Evolutionary conservation across 495 filamentous ascomycete species (phyloP).

Genomic region (Tirmania nivea): DNA sequence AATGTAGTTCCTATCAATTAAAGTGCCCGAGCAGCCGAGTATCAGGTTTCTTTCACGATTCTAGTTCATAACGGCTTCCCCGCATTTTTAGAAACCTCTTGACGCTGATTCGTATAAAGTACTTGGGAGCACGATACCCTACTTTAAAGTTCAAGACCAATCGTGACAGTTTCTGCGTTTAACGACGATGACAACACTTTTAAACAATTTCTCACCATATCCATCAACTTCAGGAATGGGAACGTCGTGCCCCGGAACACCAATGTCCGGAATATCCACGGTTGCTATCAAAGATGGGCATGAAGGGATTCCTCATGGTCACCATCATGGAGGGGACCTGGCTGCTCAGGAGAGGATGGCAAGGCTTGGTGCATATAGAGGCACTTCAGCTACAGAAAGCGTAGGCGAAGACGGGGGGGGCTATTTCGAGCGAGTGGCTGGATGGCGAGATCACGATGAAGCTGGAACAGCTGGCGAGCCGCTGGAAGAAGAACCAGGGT

Average conservation of each 20-base stretch:
- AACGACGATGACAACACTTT: too few relatives aligned
- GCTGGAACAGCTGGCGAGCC: background rate
- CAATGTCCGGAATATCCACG: slow-evolving; percentile 19
- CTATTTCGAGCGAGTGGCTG: background rate
- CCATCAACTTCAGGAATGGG: background rate
- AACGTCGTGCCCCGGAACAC: slow-evolving; percentile 11
- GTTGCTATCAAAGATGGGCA: slow-evolving; percentile 20
- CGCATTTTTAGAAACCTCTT: too few relatives aligned
- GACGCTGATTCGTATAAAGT: too few relatives aligned
- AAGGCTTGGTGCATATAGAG: slow-evolving; percentile 4
- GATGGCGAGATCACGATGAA: background rate
- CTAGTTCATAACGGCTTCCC: too few relatives aligned
- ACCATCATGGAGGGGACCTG: slow-evolving; percentile 2
- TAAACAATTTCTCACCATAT: too few relatives aligned
- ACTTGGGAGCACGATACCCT: too few relatives aligned
- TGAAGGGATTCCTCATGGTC: slow-evolving; percentile 11
- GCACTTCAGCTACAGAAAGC: background rate
- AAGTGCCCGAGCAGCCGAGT: too few relatives aligned
- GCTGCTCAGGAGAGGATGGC: slow-evolving; percentile 8
- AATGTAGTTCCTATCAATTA: too few relatives aligned
- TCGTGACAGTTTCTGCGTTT: too few relatives aligned
- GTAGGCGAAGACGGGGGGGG: too few relatives aligned
- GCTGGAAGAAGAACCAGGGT: background rate
- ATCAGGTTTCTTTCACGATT: too few relatives aligned
- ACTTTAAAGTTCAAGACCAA: too few relatives aligned